Base-by-base conservation (phyloP, 2,329 filamentous ascomycete genomes). In the Stylonectria norvegica region DNA sequence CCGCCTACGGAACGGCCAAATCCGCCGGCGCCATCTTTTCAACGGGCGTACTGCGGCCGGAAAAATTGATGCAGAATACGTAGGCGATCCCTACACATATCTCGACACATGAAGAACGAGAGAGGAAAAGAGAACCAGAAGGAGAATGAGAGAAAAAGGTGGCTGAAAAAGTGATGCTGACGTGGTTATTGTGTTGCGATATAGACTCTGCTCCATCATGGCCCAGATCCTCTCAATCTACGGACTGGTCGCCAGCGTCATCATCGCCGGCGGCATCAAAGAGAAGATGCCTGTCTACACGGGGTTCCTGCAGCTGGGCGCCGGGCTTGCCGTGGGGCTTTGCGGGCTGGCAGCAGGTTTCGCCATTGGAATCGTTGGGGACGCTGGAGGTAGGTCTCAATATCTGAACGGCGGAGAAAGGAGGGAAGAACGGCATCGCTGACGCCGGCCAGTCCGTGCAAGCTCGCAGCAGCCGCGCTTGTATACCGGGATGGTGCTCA, bases 191-290 rank as follows among this genome's bases (percentile, higher is more conserved):
- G 9, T 23, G 10, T 27, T 16, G 9, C 8, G n/a, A 4, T 32
- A 8, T 18, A 62, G 59, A 14, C 56, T 71, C 20, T 71, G 67
- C 45, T 58, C 68, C 44, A 67, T 71, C 60, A 70, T 72, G 67
- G 69, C 69, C 32, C 68, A 71, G 57, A 71, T 72, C 48, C 62
- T 72, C 19, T 67, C 67, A 52, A 71, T 72, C 46, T 72, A 71
- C 52, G 69, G 69, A 36, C 61, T 72, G 27, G 68, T 72, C 30
- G 61, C 62, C 36, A 63, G 62, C 42, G 68, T 72, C 49, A 65
- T 72, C 53, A 71, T 72, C 55, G 61, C 66, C 18, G 62, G 61
- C 42, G 54, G 56, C 43, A 58, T 71, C 37, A 49, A 52, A 17
- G 65, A 70, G 53, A 65, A 65, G 45, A 67, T 70, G 61, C 55